A percentile compares a stretch with the other conserved stretches of the same genome.
Evolutionary conservation across 805 yeast genomes (phyloP).

Genomic region (Saturnispora halmiae): DNA sequence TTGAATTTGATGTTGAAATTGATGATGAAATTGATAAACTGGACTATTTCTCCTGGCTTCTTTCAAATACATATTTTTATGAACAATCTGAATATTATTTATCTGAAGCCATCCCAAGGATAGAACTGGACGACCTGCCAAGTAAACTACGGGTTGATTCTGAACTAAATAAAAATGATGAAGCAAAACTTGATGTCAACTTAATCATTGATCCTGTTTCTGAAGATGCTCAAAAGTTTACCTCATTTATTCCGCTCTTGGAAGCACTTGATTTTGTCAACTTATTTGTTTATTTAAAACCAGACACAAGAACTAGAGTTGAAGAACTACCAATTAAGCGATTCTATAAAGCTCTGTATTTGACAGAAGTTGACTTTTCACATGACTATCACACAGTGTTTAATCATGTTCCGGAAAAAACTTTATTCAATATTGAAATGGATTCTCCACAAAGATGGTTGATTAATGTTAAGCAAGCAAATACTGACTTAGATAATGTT

Average conservation of each 20-base stretch:
- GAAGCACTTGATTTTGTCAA: conserved; percentile 43
- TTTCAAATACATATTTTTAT: conserved; percentile 19
- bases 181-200: conserved; percentile 38
- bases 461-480: conserved; percentile 41
- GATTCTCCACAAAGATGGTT: conserved; percentile 64
- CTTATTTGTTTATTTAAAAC: conserved; percentile 48
- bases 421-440: conserved; percentile 45
- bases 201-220: conserved; percentile 65
- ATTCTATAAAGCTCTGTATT: conserved; percentile 42
- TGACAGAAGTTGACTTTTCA: conserved; percentile 14
- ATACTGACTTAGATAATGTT: conserved; percentile 57
- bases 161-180: not conserved
- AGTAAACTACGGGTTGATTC: conserved; percentile 7
- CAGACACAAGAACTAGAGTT: conserved; percentile 29
- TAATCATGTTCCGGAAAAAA: conserved; percentile 40
- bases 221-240: conserved; percentile 55
- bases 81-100: conserved; percentile 25
- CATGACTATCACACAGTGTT: conserved; percentile 27
- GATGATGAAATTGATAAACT: conserved; percentile 10
- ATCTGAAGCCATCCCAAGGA: conserved; percentile 18
- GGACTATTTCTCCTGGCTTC: conserved; percentile 20
- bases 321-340: conserved; percentile 44
- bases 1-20: not conserved
- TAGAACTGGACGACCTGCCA: conserved; percentile 11
- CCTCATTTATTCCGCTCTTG: conserved; percentile 34